Evolutionary conservation across 805 yeast species (phyloP).

Genomic region (Ogataea degrootiae): DNA sequence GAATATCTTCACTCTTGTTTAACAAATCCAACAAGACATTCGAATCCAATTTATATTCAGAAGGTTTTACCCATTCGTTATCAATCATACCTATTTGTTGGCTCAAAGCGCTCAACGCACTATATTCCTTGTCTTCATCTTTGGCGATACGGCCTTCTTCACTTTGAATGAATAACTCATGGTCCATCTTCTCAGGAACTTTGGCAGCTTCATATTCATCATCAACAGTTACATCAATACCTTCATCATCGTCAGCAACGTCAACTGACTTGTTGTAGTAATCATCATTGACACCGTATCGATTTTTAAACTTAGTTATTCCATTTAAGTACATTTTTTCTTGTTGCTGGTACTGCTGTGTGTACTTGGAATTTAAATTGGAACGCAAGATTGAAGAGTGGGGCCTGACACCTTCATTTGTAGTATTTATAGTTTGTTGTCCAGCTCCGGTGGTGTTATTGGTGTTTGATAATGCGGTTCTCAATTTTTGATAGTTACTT

Average conservation of each 20-base stretch:
- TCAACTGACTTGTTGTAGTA: slow-evolving; percentile 49
- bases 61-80: slow-evolving; percentile 29
- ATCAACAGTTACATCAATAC: slow-evolving; percentile 21
- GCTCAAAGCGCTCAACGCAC: slow-evolving; percentile 28
- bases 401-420: slow-evolving; percentile 17
- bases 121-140: slow-evolving; percentile 22
- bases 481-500: slow-evolving; percentile 15
- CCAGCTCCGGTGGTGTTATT: slow-evolving; percentile 1
- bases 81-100: slow-evolving; percentile 29
- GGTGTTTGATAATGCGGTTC: slow-evolving; percentile 9
- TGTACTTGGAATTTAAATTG: slow-evolving; percentile 29
- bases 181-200: slow-evolving; percentile 13
- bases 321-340: slow-evolving; percentile 47
- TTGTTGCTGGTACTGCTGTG: slow-evolving; percentile 45
- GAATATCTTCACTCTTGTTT: slow-evolving; percentile 33
- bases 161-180: slow-evolving; percentile 10
- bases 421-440: background rate
- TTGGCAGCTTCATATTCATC: slow-evolving; percentile 22
- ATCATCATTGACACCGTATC: slow-evolving; percentile 39
- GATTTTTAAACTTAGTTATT: slow-evolving; percentile 32
- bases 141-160: slow-evolving; percentile 15
- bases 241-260: slow-evolving; percentile 33
- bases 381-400: slow-evolving; percentile 27
- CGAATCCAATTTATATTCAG: slow-evolving; percentile 32
- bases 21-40: slow-evolving; percentile 30